These are phyloP conservation scores for Blastobotrys muscicola DNA, from an alignment of 805 yeast genomes.

Conservation along the genomic window DNA sequence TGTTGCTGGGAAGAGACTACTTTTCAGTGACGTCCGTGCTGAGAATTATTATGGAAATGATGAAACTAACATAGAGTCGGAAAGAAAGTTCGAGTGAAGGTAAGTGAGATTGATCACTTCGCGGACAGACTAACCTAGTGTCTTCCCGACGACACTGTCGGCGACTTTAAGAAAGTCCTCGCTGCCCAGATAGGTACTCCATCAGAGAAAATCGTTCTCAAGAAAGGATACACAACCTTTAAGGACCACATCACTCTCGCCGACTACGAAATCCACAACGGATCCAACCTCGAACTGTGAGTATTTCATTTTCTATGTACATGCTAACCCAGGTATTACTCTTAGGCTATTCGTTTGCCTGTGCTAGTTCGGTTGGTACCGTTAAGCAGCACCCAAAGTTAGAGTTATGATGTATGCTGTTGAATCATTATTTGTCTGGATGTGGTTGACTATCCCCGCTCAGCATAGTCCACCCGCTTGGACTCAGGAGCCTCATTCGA, in stretches of 20 bases:
- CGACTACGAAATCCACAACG: conserved; percentile 92
- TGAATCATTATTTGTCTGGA: background rate
- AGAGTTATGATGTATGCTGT: background rate
- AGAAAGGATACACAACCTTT: conserved; percentile 74
- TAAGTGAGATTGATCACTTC: conserved; percentile 9
- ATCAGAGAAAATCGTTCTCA: conserved; percentile 53
- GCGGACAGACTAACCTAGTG: conserved; percentile 33
- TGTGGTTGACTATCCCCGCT: conserved; percentile 20
- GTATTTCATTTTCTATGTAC: conserved; percentile 9
- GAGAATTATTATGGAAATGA: too few relatives aligned
- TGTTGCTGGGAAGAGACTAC: too few relatives aligned
- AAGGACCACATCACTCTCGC: conserved; percentile 87
- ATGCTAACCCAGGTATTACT: conserved; percentile 7
- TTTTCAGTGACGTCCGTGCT: too few relatives aligned
- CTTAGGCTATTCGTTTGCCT: conserved; percentile 1
- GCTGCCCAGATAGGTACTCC: conserved; percentile 77
- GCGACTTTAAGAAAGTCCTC: conserved; percentile 79
- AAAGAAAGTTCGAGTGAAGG: conserved; percentile 73
- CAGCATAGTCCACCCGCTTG: conserved; percentile 17
- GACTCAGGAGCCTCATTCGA: conserved; percentile 25
- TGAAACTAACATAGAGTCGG: conserved; percentile 54
- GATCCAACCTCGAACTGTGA: conserved; percentile 77
- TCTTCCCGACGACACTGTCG: conserved; percentile 72
- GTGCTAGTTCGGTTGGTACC: background rate
- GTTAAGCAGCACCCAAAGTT: background rate